phyloP scores from a whole-genome alignment of 768 basidiomycete species.

The Trametes meyenii region DNA sequence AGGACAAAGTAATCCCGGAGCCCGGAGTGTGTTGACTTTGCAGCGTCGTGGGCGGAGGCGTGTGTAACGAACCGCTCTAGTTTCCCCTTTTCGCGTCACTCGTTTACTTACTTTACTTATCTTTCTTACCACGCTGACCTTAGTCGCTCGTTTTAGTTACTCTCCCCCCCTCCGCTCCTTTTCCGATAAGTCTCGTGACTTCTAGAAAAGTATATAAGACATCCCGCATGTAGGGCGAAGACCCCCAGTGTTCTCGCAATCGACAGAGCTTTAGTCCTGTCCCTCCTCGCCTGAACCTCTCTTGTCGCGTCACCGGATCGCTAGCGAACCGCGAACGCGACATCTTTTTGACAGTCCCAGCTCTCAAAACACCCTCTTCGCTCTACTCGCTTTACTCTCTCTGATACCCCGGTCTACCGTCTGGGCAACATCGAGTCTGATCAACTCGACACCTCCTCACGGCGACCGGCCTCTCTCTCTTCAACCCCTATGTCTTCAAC shows the following conservation, averaged over 20 bases:
- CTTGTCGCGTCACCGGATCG: not conserved
- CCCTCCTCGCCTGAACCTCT: not conserved
- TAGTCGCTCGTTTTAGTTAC: not conserved
- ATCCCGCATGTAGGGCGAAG: not conserved
- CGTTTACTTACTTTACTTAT: not conserved
- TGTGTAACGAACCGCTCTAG: conserved; percentile 6
- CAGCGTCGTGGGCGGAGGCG: no score
- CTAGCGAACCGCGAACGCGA: not conserved
- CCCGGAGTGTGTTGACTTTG: no score
- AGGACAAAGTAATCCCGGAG: no score
- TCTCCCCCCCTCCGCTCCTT: not conserved
- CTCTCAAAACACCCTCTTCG: not conserved
- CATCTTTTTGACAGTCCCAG: conserved; percentile 6
- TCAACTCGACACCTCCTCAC: conserved; percentile 22
- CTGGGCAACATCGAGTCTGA: conserved; percentile 25
- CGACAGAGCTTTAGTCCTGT: not conserved
- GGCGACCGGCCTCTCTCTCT: not conserved
- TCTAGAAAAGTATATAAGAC: not conserved
- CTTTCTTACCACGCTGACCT: no score
- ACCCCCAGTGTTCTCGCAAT: conserved; percentile 1
- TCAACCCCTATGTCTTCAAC: conserved; percentile 5
- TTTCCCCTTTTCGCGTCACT: not conserved
- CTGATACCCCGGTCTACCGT: not conserved
- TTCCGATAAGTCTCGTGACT: no score
- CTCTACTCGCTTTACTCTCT: conserved; percentile 7